Conservation (phyloP, 2,329 filamentous ascomycete species). For the Macrophomina tecta region DNA sequence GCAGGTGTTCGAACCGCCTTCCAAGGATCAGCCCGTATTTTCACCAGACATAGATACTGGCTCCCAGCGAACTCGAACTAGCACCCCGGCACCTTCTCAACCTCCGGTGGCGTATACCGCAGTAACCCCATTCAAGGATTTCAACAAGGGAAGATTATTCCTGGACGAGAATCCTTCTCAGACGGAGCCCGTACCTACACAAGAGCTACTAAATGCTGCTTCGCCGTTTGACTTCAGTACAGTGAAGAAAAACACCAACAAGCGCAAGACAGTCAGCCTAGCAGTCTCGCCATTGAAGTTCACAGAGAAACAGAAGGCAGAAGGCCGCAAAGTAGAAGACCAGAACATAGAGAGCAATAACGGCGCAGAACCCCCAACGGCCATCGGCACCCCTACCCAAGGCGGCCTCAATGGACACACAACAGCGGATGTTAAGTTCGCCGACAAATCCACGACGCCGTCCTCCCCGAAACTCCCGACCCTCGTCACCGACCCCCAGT, state of each 20-base stretch:
- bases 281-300: constrained; percentile 8
- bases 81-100: constrained; percentile 12
- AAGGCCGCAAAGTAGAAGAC: not conserved
- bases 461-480: not conserved
- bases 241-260: constrained; percentile 45
- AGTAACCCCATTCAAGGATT: constrained; percentile 30
- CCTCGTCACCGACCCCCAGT: not conserved
- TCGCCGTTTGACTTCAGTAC: constrained; percentile 50
- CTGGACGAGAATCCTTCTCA: constrained; percentile 32
- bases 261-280: constrained; percentile 21
- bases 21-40: not conserved
- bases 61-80: not conserved
- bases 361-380: too few relatives aligned
- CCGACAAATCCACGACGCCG: not conserved
- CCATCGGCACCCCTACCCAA: not conserved
- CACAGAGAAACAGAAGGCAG: not conserved
- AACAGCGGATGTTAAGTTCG: constrained; percentile 2
- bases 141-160: constrained; percentile 30
- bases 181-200: constrained; percentile 42
- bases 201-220: constrained; percentile 51
- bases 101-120: not conserved
- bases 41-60: not conserved
- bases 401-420: not conserved
- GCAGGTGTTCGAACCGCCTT: constrained; percentile 33
- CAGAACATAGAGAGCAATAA: not conserved